A percentile compares a stretch with the other conserved stretches of the same genome.
Conservation (phyloP, 2,329 filamentous ascomycete species). For the Aspergillus amoenus region DNA sequence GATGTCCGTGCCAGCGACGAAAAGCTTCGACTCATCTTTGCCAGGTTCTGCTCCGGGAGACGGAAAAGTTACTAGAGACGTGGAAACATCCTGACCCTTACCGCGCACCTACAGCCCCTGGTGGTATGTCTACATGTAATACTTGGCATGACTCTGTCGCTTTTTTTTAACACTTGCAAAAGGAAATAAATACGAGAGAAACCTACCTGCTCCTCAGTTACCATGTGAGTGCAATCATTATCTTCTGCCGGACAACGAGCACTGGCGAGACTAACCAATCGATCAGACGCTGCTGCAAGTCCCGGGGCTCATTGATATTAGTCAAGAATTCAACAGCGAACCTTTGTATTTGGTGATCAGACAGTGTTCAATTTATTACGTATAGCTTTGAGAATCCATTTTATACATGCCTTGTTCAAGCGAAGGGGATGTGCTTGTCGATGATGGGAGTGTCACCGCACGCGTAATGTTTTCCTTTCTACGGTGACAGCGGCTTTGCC, state of each 20-base stretch:
- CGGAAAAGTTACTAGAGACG: slow-evolving; percentile 80
- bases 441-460: too few relatives aligned
- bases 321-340: background rate
- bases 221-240: slow-evolving; percentile 65
- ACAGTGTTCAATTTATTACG: too few relatives aligned
- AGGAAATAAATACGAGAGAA: slow-evolving; percentile 97
- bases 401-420: too few relatives aligned
- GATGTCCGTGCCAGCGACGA: slow-evolving; percentile 19
- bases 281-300: slow-evolving; percentile 14
- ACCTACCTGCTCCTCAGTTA: slow-evolving; percentile 75
- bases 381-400: too few relatives aligned
- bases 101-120: slow-evolving; percentile 81
- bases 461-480: too few relatives aligned
- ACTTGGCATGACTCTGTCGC: background rate
- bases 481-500: too few relatives aligned
- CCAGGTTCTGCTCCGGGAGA: slow-evolving; percentile 80
- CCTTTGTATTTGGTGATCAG: background rate
- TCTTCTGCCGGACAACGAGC: background rate
- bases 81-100: slow-evolving; percentile 99
- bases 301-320: background rate
- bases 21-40: slow-evolving; percentile 4
- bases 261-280: slow-evolving; percentile 5
- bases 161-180: slow-evolving; percentile 19
- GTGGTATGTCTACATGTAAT: slow-evolving; percentile 63
- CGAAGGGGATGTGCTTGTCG: too few relatives aligned